These are phyloP conservation scores for Xylaria scruposa DNA, from an alignment of 495 filamentous ascomycete species.

Conservation along the genomic window DNA sequence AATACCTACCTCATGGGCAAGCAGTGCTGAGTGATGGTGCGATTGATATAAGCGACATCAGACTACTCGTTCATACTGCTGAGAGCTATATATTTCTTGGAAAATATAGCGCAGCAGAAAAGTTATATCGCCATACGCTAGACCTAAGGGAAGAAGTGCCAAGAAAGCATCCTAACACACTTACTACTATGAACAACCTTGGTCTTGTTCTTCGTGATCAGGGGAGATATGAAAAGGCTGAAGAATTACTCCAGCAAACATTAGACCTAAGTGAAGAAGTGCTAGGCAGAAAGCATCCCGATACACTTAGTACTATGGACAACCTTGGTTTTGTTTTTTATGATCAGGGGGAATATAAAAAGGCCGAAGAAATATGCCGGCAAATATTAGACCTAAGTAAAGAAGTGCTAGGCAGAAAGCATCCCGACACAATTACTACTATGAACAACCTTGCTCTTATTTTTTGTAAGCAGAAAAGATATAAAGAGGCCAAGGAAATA, in stretches of 20 bases:
- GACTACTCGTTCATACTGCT: conserved; percentile 28
- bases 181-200: background rate
- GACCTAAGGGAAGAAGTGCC: background rate
- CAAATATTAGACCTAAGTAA: conserved; percentile 23
- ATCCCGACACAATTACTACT: conserved; percentile 24
- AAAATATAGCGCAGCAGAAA: conserved; percentile 30
- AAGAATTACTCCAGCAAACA: background rate
- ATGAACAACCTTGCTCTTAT: conserved; percentile 25
- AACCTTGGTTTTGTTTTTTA: background rate
- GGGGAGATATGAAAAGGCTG: background rate
- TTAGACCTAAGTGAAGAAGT: background rate
- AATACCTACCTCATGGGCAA: conserved; percentile 49
- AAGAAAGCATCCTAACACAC: background rate
- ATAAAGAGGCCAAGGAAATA: no score
- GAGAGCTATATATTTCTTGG: conserved; percentile 19
- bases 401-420: conserved; percentile 22
- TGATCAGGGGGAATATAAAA: background rate
- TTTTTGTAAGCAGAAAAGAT: no score
- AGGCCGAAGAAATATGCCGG: conserved; percentile 15
- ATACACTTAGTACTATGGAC: background rate
- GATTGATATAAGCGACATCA: background rate
- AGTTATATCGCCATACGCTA: conserved; percentile 29
- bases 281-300: background rate
- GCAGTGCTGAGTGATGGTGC: conserved; percentile 32
- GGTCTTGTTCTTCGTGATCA: accelerated